Conservation (phyloP, 1,284 basidiomycete species). For the Macrocystidia cucumis region DNA sequence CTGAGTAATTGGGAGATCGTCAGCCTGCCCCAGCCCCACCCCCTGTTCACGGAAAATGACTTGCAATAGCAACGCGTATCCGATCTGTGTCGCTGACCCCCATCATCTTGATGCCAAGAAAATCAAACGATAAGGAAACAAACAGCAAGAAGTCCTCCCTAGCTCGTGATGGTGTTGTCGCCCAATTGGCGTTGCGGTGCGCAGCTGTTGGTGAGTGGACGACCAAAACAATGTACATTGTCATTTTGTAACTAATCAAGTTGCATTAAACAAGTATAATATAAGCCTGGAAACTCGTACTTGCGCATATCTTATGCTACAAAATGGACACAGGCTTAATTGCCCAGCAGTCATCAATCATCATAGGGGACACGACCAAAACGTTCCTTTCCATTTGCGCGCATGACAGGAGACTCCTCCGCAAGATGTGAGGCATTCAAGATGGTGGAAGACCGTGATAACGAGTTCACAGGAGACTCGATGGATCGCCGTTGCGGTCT, state of each 20-base stretch:
- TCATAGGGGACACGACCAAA: no score
- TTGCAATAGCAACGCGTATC: slow-evolving; percentile 22
- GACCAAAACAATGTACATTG: slow-evolving; percentile 6
- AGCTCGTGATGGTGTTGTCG: no score
- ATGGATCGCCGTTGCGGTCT: slow-evolving; percentile 13
- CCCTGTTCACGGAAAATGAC: slow-evolving; percentile 9
- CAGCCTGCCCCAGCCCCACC: slow-evolving; percentile 3
- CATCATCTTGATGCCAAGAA: no score
- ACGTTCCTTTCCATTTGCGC: slow-evolving; percentile 12
- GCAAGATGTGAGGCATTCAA: slow-evolving; percentile 13
- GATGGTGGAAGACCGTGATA: slow-evolving; percentile 14
- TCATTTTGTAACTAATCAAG: no score
- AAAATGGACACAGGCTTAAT: no score
- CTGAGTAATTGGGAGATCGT: slow-evolving; percentile 15
- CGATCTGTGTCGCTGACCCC: slow-evolving; percentile 15
- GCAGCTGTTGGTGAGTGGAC: slow-evolving; percentile 6
- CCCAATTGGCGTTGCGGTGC: no score
- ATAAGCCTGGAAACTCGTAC: no score
- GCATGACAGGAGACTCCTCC: slow-evolving; percentile 29
- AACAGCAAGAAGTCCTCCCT: no score
- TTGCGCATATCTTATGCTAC: no score
- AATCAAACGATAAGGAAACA: no score
- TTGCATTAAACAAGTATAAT: no score
- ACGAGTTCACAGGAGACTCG: slow-evolving; percentile 22
- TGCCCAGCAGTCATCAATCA: no score